Evolutionary conservation across 305 asterid species (phyloP), one percentile per base, ranked within the genome.

Genomic region (Euphrasia arctica): DNA sequence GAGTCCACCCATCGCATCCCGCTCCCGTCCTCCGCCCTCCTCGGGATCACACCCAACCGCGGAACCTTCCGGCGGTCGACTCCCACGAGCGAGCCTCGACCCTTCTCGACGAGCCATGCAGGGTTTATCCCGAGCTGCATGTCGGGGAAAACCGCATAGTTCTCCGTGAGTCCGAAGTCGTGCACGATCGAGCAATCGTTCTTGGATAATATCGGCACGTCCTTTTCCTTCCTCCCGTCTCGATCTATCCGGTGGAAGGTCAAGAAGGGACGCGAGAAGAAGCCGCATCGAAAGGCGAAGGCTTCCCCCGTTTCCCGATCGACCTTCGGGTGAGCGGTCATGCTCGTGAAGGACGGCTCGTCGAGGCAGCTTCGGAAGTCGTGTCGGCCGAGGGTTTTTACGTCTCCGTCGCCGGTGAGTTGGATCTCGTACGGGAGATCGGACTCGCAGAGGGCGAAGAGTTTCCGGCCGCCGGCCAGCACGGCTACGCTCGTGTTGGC

Each of bases 321-420:
- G 3, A 58, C 11, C 10, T 70, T 70, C 8, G 86, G 91, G 49
- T 84, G 86, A 1, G 83, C 84, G 0, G 89, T 82, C 89, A 85
- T 82, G 58, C 72, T 77, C 55, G 57, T 62, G 13, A 43, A 55
- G 0, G 11, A 32, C 0, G 66, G 60, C 2, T 75, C 70, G 3
- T 18, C 22, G 22, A 18, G 22, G 22, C 9, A 1, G 1, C 22
- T 50, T 8, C 66, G 58, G 1, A 84, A 84, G 56, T 75, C 77
- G 11, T 81, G 82, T 32, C 85, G 82, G 28, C 83, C 87, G 2
- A 77, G 62, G 22, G 87, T 84, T 3, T 64, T 0, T 0, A 84
- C 61, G 25, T 84, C 90, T 1, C 90, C 83, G 36, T 77, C 67
- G n/a, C 68, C 42, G 9, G 71, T 54, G 3, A 81, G 2, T 60